These are phyloP conservation scores for Rhodocollybia butyracea DNA, from an alignment of 768 basidiomycete species.

Conservation along the genomic window DNA sequence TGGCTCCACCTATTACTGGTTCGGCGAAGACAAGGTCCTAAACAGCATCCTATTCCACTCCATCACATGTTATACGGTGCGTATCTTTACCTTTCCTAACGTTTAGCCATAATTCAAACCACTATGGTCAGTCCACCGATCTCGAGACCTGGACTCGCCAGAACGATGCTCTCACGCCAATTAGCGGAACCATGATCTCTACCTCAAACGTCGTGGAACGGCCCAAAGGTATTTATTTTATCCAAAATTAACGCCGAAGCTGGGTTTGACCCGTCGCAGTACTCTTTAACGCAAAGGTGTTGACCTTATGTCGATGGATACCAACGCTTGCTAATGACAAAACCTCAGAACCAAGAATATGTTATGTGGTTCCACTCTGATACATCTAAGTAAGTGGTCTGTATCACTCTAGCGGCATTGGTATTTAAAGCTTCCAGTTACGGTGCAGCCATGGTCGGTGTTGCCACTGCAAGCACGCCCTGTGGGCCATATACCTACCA, in stretches of 20 bases:
- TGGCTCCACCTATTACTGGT: slow-evolving; percentile 56
- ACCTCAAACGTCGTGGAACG: slow-evolving; percentile 57
- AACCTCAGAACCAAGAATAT: slow-evolving; percentile 51
- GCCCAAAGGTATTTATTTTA: slow-evolving; percentile 46
- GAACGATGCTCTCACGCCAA: slow-evolving; percentile 54
- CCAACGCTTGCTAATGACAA: neutral
- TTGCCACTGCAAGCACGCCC: slow-evolving; percentile 54
- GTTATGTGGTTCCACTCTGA: slow-evolving; percentile 76
- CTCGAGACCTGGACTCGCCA: slow-evolving; percentile 54
- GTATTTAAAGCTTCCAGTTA: slow-evolving; percentile 37
- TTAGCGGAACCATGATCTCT: slow-evolving; percentile 53
- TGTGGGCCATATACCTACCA: slow-evolving; percentile 61
- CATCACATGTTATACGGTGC: slow-evolving; percentile 55
- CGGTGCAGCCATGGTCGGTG: slow-evolving; percentile 60
- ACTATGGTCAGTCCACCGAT: slow-evolving; percentile 39
- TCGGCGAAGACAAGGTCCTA: slow-evolving; percentile 56
- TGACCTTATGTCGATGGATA: neutral
- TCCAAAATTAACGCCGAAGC: neutral
- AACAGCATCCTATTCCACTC: slow-evolving; percentile 55
- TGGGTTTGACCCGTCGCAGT: slow-evolving; percentile 27
- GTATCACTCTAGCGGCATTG: neutral
- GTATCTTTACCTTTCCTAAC: slow-evolving; percentile 4
- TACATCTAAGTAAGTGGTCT: slow-evolving; percentile 43
- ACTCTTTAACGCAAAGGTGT: slow-evolving; percentile 49
- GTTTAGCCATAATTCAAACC: neutral